Evolutionary conservation across 345 rosid genomes (phyloP).

Genomic region (Lepidium sativum): DNA sequence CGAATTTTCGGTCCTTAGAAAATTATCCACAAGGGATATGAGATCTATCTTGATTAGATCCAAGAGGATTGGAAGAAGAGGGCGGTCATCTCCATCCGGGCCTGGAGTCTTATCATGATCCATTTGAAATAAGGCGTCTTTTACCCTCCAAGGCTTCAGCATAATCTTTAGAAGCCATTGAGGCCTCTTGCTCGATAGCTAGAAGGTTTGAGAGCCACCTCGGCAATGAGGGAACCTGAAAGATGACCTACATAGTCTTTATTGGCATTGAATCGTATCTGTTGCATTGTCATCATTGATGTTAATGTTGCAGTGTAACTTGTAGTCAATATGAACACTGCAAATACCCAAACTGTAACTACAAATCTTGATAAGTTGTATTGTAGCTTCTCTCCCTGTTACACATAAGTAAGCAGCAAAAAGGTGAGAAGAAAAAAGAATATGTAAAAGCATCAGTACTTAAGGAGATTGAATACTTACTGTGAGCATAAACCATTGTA

Average conservation of each 20-base stretch:
- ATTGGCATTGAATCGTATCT: conserved; percentile 18
- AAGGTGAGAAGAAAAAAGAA: too few relatives aligned
- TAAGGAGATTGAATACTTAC: conserved; percentile 11
- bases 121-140: too few relatives aligned
- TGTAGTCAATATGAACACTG: conserved; percentile 38
- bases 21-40: too few relatives aligned
- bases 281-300: conserved; percentile 37
- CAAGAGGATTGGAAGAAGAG: too few relatives aligned
- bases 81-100: too few relatives aligned
- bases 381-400: conserved; percentile 44
- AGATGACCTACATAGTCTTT: conserved; percentile 29
- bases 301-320: conserved; percentile 50
- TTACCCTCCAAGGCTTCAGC: conserved; percentile 24
- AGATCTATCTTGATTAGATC: too few relatives aligned
- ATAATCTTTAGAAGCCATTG: conserved; percentile 10
- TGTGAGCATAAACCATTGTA: conserved; percentile 42
- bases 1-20: too few relatives aligned
- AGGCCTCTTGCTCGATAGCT: not conserved
- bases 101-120: too few relatives aligned
- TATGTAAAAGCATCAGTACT: too few relatives aligned
- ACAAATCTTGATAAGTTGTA: conserved; percentile 40
- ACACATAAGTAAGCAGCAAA: not conserved
- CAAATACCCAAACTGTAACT: conserved; percentile 45
- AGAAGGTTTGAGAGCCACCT: not conserved
- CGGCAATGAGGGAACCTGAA: conserved; percentile 23